Conservation (phyloP, 2,329 filamentous ascomycete species). For the Neodidymelliopsis sp. region DNA sequence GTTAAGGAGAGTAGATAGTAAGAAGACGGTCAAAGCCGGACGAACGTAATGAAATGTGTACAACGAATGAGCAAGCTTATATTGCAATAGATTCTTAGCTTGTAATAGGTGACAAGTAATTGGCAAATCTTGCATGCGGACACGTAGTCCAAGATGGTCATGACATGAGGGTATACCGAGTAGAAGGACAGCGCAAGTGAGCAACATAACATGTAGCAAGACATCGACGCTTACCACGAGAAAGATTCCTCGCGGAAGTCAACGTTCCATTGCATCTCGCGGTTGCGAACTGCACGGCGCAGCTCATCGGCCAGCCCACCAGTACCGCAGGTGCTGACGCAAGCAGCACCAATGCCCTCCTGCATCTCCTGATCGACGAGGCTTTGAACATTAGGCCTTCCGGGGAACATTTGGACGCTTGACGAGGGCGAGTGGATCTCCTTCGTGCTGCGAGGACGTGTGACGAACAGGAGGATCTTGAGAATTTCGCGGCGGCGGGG, state of each 20-base stretch:
- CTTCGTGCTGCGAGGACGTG: slow-evolving; percentile 81
- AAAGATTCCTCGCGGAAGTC: slow-evolving; percentile 85
- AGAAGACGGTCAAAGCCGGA: slow-evolving; percentile 24
- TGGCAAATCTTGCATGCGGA: slow-evolving; percentile 1
- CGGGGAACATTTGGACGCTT: slow-evolving; percentile 91
- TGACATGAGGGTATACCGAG: slow-evolving; percentile 27
- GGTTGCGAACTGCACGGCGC: slow-evolving; percentile 68
- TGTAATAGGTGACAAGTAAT: slow-evolving; percentile 6
- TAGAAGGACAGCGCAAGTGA: slow-evolving; percentile 14
- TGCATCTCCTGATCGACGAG: slow-evolving; percentile 83
- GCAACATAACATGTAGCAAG: slow-evolving; percentile 6
- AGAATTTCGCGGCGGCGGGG: slow-evolving; percentile 82
- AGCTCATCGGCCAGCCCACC: slow-evolving; percentile 79
- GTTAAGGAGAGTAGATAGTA: slow-evolving; percentile 20
- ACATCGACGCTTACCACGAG: slow-evolving; percentile 58
- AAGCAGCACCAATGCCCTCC: slow-evolving; percentile 86
- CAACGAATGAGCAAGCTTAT: slow-evolving; percentile 30
- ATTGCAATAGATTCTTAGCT: slow-evolving; percentile 15
- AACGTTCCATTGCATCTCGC: slow-evolving; percentile 70
- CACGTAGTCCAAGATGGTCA: too few relatives aligned
- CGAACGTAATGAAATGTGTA: slow-evolving; percentile 36
- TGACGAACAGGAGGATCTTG: slow-evolving; percentile 88
- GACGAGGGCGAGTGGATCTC: slow-evolving; percentile 78
- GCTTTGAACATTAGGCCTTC: slow-evolving; percentile 81
- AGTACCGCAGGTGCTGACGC: slow-evolving; percentile 80